Base-by-base conservation (phyloP, 306 rosid species). In the Citrullus colocynthis region DNA sequence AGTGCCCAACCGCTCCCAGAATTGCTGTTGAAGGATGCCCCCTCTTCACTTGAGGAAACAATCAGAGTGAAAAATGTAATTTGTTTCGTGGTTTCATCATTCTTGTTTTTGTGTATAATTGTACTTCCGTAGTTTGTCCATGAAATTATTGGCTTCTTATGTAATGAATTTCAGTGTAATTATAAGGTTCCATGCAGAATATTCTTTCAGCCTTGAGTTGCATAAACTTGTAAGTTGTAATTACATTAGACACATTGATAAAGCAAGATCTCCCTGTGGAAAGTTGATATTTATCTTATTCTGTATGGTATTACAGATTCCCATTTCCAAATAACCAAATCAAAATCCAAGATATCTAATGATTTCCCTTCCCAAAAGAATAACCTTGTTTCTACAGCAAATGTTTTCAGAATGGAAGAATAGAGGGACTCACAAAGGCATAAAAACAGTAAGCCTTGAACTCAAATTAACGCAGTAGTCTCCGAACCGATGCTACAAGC, bases 1-100 rank as follows among this genome's bases (percentile, higher is more conserved):
- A 79, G 6, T 94, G 98, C 77, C 98, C 98, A 1, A 91, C 97
- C 0, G 87, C 95, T 14, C 71, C 57, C 37, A 91, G 92, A 15
- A 65, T 90, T 37, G 30, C 30, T 0, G 78, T 85, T 42, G 49
- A 80, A 7, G 95, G 86, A 71, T 94, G 98, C 58, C 93, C 96
- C 0, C 62, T 84, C 83, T 87, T 82, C 77, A 82, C 79, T 65
- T 74, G 81, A 74, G 12, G 71, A 13, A 52, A 37, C 59, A 34
- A 6, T 44, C 56, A 13, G 8, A 41, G 17, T 18, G 74, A 67
- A 8, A 67, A 34, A 4, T n/a, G 54, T 32, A 41, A 17, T 17
- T 42, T 4, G 17, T 67, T 67, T 4, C 74, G n/a, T 28, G 11
- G 6, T n/a, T 67, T 41, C 74, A 41, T 9, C 34, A 21, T 58